These are phyloP conservation scores for Naganishia cerealis DNA, from an alignment of 1,284 basidiomycete genomes.

Conservation along the genomic window DNA sequence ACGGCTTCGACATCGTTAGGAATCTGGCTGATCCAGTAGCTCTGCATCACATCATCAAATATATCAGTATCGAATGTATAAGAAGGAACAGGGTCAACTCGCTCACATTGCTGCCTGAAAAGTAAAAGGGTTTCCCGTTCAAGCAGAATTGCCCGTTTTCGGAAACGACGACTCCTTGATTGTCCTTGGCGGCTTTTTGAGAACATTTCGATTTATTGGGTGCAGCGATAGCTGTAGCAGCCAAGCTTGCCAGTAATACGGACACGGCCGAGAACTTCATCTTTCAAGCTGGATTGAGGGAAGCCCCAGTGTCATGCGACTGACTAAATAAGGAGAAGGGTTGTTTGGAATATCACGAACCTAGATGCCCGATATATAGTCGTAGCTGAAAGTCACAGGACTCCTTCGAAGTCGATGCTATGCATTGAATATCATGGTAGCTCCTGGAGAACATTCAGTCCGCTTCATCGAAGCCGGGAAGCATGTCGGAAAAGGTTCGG, in stretches of 20 bases:
- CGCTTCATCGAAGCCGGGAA: neutral
- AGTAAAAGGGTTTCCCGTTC: slow-evolving; percentile 1
- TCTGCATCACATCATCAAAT: neutral
- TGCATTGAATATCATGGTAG: neutral
- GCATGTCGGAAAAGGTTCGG: neutral
- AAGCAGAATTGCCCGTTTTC: slow-evolving; percentile 1
- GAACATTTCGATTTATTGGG: neutral
- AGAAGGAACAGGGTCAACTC: neutral
- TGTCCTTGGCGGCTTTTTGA: neutral
- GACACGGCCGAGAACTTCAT: neutral
- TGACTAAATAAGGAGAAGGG: neutral
- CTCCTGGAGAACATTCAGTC: neutral
- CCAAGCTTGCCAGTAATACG: neutral
- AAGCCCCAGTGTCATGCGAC: neutral
- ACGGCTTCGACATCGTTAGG: neutral
- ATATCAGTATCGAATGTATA: neutral
- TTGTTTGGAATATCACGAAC: neutral
- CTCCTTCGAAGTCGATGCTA: neutral
- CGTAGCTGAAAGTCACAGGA: neutral
- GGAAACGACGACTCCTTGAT: neutral
- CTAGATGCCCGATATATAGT: neutral
- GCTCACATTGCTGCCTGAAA: neutral
- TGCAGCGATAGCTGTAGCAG: neutral
- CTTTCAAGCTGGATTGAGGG: neutral
- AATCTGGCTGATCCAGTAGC: slow-evolving; percentile 1